Evolutionary conservation across 164 flowering plant genomes (phyloP).

Genomic region (Magnolia sinica): DNA sequence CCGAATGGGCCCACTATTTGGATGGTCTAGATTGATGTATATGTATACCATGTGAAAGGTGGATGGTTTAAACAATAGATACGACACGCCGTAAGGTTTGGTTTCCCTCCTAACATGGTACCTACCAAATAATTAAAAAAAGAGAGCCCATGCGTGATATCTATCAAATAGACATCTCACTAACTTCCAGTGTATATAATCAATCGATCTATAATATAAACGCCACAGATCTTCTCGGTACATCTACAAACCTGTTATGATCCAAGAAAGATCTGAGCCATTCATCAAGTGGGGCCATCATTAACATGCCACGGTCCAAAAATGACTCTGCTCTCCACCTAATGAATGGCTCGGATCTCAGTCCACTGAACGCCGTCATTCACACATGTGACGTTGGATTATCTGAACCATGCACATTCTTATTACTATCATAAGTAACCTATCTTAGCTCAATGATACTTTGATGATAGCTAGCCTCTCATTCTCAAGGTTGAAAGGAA

Average conservation of each 20-base stretch:
- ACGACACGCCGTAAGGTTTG: background rate
- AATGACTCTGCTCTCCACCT: no score
- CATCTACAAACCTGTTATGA: background rate
- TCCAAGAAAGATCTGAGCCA: background rate
- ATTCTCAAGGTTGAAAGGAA: no score
- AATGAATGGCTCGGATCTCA: no score
- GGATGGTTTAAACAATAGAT: background rate
- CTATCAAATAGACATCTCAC: background rate
- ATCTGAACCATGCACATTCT: no score
- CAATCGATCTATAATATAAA: background rate
- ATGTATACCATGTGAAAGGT: background rate
- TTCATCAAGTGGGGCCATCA: background rate
- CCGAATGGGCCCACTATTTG: background rate
- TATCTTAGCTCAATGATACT: no score
- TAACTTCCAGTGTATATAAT: background rate
- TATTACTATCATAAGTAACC: no score
- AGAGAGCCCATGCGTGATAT: background rate
- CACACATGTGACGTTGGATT: no score
- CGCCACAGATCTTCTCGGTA: background rate
- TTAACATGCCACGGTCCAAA: no score
- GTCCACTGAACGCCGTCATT: no score
- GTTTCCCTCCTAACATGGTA: background rate
- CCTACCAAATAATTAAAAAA: background rate
- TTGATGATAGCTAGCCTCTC: no score
- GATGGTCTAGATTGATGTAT: background rate